Evolutionary conservation across 2,329 filamentous ascomycete species (phyloP), one percentile per base, ranked within the genome.

Genomic region (Alternaria alternata): DNA sequence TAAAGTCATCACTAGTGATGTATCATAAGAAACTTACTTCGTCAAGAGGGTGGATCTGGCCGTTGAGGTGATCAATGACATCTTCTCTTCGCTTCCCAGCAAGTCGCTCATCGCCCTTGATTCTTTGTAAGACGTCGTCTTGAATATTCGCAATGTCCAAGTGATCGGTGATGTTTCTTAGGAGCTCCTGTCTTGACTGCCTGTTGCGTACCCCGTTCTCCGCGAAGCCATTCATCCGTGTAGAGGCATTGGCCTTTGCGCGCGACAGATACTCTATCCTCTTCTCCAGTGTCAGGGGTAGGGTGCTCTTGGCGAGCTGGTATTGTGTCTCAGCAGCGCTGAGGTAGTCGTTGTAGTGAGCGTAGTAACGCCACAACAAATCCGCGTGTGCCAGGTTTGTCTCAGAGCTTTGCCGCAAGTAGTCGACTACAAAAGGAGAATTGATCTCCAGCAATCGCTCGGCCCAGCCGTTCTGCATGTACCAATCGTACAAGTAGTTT

Each of bases 401-500:
- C 5, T 83, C 82, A 1, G 93, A 91, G 60, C 93, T 89, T 54
- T 91, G 89, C 72, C 92, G 85, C 3, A 99, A 86, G 76, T 97
- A 99, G 2, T 89, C 91, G 42, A 96, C 86, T 26, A 98, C 93
- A 71, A 93, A 94, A 0, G 90, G 87, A 5, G 94, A 96, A 58
- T 94, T 87, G 52, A 95, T 93, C 36, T 90, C 88, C 34, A 99
- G 86, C 28, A 99, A 86, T 14, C 93, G 90, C 64, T 97, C 93
- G 9, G 88, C 91, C 88, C 92, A 94, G 18, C 91, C 90, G 75
- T 94, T 89, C 54, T 86, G 81, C 67, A 98, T 89, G 78, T 99
- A 99, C 94, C 95, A 99, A 72, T 97, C 94, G 76, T 97, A 99
- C n/a, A 99, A 85, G 71, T 92, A 93, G 62, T 92, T 96, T 76